Percentiles rank a stretch among this genome's conserved stretches.
Conservation (phyloP, 495 filamentous ascomycete genomes). For the Lasiosphaeria ovina region DNA sequence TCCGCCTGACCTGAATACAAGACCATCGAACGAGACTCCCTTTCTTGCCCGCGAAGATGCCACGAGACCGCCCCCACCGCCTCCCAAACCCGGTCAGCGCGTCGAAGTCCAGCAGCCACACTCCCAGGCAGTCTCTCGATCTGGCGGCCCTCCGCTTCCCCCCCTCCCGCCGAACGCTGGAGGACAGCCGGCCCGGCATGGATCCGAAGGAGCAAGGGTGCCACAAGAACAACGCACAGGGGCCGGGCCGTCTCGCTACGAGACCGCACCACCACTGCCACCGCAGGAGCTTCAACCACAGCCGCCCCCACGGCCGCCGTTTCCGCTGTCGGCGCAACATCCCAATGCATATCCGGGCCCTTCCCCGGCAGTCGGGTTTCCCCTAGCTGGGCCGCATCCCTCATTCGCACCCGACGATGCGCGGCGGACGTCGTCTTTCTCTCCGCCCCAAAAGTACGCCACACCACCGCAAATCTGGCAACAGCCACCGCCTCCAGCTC, state of each 20-base stretch:
- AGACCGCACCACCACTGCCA: constrained; percentile 43
- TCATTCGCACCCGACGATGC: constrained; percentile 27
- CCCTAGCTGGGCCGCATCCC: constrained; percentile 21
- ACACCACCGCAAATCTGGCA: constrained; percentile 26
- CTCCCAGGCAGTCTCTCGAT: constrained; percentile 7
- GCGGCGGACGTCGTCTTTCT: constrained; percentile 27
- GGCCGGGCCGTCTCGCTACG: constrained; percentile 40
- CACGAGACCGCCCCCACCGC: constrained; percentile 41
- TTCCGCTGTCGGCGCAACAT: constrained; percentile 11
- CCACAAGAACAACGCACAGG: constrained; percentile 28
- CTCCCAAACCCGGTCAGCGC: constrained; percentile 40
- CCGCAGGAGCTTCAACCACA: constrained; percentile 22
- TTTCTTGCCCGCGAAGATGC: constrained; percentile 14
- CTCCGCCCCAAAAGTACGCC: constrained; percentile 25
- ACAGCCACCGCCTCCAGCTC: constrained; percentile 17
- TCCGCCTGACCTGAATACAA: constrained; percentile 32
- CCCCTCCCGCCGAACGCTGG: constrained; percentile 34
- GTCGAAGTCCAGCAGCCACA: constrained; percentile 28
- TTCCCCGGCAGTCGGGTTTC: constrained; percentile 31
- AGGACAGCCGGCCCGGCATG: constrained; percentile 30
- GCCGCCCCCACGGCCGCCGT: constrained; percentile 8
- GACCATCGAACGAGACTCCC: constrained; percentile 15
- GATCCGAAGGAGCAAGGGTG: constrained; percentile 12
- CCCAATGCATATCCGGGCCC: constrained; percentile 30
- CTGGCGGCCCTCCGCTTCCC: constrained; percentile 34